Conservation (phyloP, 2,329 filamentous ascomycete genomes). For the Cladosporium austrohemisphaericum region DNA sequence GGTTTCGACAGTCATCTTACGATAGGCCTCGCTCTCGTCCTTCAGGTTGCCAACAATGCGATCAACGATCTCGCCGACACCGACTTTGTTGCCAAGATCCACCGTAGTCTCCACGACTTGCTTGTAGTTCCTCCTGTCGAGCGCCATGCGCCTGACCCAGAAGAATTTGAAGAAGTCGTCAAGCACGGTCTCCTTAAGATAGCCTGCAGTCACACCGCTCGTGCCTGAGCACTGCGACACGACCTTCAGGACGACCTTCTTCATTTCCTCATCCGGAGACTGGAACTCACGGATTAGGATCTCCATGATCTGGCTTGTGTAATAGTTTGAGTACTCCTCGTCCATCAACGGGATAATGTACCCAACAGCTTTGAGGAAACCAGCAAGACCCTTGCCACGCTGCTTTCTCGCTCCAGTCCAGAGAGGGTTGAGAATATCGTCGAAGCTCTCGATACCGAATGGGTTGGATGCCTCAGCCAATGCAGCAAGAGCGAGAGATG, state of each 20-base stretch:
- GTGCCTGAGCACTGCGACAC: conserved; percentile 93
- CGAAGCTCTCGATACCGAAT: conserved; percentile 98
- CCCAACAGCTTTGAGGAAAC: conserved; percentile 94
- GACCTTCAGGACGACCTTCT: conserved; percentile 97
- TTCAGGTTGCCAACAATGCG: conserved; percentile 93
- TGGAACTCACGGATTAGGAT: conserved; percentile 93
- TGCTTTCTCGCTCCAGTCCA: conserved; percentile 97
- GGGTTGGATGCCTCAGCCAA: conserved; percentile 94
- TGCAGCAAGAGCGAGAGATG: conserved; percentile 88
- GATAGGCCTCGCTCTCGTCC: conserved; percentile 95
- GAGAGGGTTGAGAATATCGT: conserved; percentile 92
- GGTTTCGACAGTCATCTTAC: conserved; percentile 98
- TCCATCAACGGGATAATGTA: conserved; percentile 99
- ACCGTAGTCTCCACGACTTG: conserved; percentile 98
- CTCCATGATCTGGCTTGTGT: conserved; percentile 98
- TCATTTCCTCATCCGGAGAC: conserved; percentile 98
- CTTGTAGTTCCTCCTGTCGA: conserved; percentile 96
- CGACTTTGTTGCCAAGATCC: conserved; percentile 96
- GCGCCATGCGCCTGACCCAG: conserved; percentile 94
- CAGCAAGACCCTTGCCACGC: conserved; percentile 89
- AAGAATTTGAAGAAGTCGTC: conserved; percentile 98
- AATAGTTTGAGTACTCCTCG: conserved; percentile 99
- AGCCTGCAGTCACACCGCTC: conserved; percentile 88
- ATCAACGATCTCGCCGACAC: conserved; percentile 90
- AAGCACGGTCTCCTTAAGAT: conserved; percentile 91